Base-by-base conservation (phyloP, 495 filamentous ascomycete genomes). In the Aspergillus heteromorphus region DNA sequence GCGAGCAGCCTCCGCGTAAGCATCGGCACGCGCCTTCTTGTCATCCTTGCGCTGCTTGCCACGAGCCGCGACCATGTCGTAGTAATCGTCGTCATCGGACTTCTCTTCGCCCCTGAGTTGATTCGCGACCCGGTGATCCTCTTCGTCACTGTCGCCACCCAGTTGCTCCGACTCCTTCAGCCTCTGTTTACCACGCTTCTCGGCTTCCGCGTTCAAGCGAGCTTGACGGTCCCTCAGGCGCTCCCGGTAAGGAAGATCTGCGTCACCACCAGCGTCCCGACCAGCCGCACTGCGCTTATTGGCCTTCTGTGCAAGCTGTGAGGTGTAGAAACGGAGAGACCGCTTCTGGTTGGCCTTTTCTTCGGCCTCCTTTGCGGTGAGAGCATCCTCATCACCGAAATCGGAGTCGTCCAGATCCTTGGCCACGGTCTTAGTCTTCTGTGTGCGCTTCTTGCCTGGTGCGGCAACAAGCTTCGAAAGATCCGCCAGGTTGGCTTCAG, bases 261-360 rank as follows among this genome's bases (percentile, higher is more conserved):
- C 82, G 66, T 98, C 93, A 63, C 93, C 93, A 64, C 95, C 95
- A 7, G 89, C 82, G 57, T 92, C 87, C 48, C 85, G 82, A 49
- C 88, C 89, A 20, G 89, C 89, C n/a, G 76, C 83, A 4, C 77
- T 85, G 30, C 93, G 89, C 62, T 88, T 91, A 71, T 88, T 92
- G 52, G 87, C 81, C 70, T 96, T 96, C 65, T 96, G 91, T 23
- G 88, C 86, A 51, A 97, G 88, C 65, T 97, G 93, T 5, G 90
- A 93, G 20, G 95, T 96, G 79, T 98, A 97, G 73, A 98, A 98
- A 50, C 89, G 85, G 36, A 98, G 83, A 56, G 79, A 88, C 71
- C 92, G 93, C 77, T 91, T 95, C 61, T 87, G 85, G 45, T 79
- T 76, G 3, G 84, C 87, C 72, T 97, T 98, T 55, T 93, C 88